phyloP scores from a whole-genome alignment of 495 filamentous ascomycete species.

The Lepidopterella palustris region DNA sequence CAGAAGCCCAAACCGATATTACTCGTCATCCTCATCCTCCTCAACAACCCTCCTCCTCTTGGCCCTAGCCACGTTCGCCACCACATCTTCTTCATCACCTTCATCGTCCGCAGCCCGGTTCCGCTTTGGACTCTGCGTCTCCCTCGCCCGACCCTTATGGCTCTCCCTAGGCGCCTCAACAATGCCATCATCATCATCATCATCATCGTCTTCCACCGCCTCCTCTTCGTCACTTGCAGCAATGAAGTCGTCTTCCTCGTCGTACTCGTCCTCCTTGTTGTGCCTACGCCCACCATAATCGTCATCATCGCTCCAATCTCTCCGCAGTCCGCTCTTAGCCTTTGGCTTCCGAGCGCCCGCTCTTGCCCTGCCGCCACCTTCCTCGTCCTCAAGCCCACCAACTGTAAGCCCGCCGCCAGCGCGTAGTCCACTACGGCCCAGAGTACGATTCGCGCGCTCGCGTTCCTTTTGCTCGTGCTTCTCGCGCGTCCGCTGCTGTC shows the following conservation, averaged over 20 bases:
- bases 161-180: slow-evolving; percentile 33
- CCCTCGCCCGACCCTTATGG: slow-evolving; percentile 9
- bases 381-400: slow-evolving; percentile 67
- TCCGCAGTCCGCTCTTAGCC: slow-evolving; percentile 25
- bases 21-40: slow-evolving; percentile 38
- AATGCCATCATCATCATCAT: slow-evolving; percentile 39
- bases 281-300: slow-evolving; percentile 57
- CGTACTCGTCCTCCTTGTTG: slow-evolving; percentile 68
- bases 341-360: slow-evolving; percentile 22
- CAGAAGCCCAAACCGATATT: neutral
- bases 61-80: slow-evolving; percentile 11
- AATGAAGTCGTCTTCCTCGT: slow-evolving; percentile 52
- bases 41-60: slow-evolving; percentile 35
- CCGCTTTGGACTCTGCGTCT: slow-evolving; percentile 31
- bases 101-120: slow-evolving; percentile 22
- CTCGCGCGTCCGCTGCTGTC: slow-evolving; percentile 14
- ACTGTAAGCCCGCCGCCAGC: slow-evolving; percentile 54
- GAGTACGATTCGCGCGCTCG: slow-evolving; percentile 51
- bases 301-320: slow-evolving; percentile 38
- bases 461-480: slow-evolving; percentile 46
- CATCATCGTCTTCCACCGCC: slow-evolving; percentile 54
- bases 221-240: slow-evolving; percentile 46
- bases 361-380: slow-evolving; percentile 56
- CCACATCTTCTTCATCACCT: slow-evolving; percentile 29
- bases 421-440: slow-evolving; percentile 36